A percentile compares a stretch with the other conserved stretches of the same genome.
Evolutionary conservation across 176 grass and related monocot genomes (phyloP).

Genomic region (Eleusine coracana): DNA sequence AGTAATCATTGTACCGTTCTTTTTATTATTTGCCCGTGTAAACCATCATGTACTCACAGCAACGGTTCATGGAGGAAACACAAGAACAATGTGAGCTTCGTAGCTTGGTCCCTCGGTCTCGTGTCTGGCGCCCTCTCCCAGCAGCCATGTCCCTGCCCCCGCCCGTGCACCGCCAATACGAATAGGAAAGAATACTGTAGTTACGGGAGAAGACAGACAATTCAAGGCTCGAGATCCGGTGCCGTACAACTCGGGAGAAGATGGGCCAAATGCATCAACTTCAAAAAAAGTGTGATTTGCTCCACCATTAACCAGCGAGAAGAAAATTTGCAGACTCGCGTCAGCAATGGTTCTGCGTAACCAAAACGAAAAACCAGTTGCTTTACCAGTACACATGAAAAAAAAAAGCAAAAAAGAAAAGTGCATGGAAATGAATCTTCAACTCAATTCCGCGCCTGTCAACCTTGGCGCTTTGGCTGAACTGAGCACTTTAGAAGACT

Average conservation of each 20-base stretch:
- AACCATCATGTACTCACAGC: neutral
- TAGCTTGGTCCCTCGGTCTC: neutral
- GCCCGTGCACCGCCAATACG: neutral
- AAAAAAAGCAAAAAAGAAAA: too few species aligned
- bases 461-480: too few species aligned
- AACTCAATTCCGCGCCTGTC: too few species aligned
- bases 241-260: neutral
- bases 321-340: too few species aligned
- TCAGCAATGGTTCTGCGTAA: too few species aligned
- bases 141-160: neutral
- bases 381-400: neutral
- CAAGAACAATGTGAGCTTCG: neutral
- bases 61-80: neutral
- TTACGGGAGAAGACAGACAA: neutral
- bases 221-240: neutral
- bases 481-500: too few species aligned
- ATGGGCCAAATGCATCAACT: neutral
- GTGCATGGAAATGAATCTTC: too few species aligned
- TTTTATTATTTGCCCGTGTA: neutral
- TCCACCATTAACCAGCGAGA: too few species aligned
- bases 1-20: neutral
- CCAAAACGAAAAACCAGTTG: too few species aligned
- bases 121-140: neutral
- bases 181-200: neutral
- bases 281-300: too few species aligned